phyloP scores from a whole-genome alignment of 305 asterid genomes.

The Vinca major region DNA sequence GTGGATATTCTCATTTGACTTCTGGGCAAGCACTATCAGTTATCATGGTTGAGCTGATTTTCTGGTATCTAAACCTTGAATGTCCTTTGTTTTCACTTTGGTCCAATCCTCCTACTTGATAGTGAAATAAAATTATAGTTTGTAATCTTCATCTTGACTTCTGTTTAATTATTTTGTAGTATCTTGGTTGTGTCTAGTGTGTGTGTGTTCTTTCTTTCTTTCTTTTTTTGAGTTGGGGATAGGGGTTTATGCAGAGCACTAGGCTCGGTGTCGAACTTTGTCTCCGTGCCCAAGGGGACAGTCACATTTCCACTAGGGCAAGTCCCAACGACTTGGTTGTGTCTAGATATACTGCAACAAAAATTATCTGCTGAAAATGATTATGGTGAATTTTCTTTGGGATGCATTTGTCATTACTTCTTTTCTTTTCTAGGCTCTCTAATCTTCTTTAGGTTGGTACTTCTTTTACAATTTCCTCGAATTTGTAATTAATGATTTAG shows the following conservation, averaged over 20 bases:
- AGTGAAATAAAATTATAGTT: not conserved
- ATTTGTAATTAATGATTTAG: not conserved
- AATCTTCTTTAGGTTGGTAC: conserved; percentile 1
- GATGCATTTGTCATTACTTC: not conserved
- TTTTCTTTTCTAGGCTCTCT: not conserved
- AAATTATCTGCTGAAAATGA: not conserved
- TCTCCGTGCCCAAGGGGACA: too few relatives aligned
- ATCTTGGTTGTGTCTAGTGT: too few relatives aligned
- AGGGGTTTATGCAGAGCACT: too few relatives aligned
- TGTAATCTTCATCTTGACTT: not conserved
- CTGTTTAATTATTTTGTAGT: not conserved
- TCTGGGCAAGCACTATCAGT: not conserved
- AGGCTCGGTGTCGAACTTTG: too few relatives aligned
- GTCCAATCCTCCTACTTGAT: not conserved
- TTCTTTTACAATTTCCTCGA: not conserved
- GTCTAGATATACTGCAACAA: not conserved
- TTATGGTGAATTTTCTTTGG: not conserved
- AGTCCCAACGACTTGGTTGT: too few relatives aligned
- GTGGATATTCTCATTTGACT: not conserved
- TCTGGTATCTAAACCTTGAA: conserved; percentile 5
- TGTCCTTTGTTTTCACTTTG: not conserved
- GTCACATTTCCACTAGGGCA: too few relatives aligned
- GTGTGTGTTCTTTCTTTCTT: too few relatives aligned
- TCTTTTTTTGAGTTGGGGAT: too few relatives aligned
- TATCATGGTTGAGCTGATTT: not conserved